Evolutionary conservation across 1,284 basidiomycete species (phyloP), one percentile per base, ranked within the genome.

Genomic region (Papiliotrema nemorosa): DNA sequence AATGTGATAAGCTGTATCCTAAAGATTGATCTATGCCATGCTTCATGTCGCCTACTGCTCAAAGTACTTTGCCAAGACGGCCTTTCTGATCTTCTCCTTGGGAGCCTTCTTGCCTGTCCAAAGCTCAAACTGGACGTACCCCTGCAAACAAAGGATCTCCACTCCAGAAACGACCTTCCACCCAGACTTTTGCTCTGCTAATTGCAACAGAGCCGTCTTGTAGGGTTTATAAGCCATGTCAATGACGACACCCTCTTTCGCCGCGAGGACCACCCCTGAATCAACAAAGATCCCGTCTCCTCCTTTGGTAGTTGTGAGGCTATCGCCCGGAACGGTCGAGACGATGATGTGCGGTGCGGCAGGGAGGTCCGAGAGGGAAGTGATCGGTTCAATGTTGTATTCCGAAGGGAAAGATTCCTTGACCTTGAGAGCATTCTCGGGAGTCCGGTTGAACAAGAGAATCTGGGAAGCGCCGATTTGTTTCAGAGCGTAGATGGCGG

Each of bases 161-260:
- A 94, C 77, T 0, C 92, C 91, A 38, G 80, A 80, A 10, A 92
- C 85, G 1, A 77, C 74, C 21, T 75, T 78, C 91, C 92, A 96
- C n/a, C 80, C 70, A 14, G 55, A 42, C 31, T 51, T 59, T 2
- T 67, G 75, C 3, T 74, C 59, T 2, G 66, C 67, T 12, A 74
- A 54, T 38, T 69, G 55, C 21, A 78, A 59, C 38, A 79, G 59
- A 14, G 77, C 74, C 22, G 77, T 78, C 39, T 66, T 53, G 49
- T 85, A 82, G 0, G 90, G 90, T 64, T 86, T 86, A 74, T 96
- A 96, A 20, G 90, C 90, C 85, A 94, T 88, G 63, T 97, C 92
- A 25, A 96, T 80, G 3, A 90, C 84, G 12, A 94, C 86, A 26
- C 83, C 84, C 10, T 75, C 75, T 4, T 64, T 57, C 0, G 70